These are phyloP conservation scores for Pistacia integerrima DNA, from an alignment of 345 rosid species.

Conservation along the genomic window DNA sequence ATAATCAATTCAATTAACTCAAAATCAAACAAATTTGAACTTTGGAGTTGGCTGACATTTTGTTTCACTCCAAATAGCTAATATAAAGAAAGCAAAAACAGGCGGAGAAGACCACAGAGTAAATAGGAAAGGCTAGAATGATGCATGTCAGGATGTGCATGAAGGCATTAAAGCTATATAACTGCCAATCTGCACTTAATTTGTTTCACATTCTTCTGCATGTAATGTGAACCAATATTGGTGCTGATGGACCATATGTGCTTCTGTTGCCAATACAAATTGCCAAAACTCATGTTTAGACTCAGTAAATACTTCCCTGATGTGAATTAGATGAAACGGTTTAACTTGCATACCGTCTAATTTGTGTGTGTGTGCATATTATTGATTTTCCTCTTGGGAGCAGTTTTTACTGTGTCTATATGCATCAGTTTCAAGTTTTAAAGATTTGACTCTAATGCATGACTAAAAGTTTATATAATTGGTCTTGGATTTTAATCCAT, in stretches of 20 bases:
- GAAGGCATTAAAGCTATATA: background rate
- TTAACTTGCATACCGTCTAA: background rate
- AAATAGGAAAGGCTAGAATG: background rate
- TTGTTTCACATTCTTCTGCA: background rate
- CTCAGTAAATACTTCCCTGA: background rate
- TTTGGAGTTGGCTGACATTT: background rate
- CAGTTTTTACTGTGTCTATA: background rate
- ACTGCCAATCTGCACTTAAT: background rate
- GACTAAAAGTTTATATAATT: too few relatives aligned
- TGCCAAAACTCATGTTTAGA: background rate
- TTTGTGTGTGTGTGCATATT: background rate
- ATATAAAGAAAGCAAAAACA: background rate
- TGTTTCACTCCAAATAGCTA: background rate
- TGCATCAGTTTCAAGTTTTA: background rate
- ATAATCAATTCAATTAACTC: background rate
- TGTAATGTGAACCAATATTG: background rate
- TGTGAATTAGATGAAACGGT: background rate
- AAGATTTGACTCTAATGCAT: too few relatives aligned
- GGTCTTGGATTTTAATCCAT: too few relatives aligned
- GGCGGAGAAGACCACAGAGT: constrained; percentile 15
- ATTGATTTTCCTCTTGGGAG: background rate
- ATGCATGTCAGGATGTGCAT: constrained; percentile 9
- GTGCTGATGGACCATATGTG: background rate
- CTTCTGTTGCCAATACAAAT: background rate
- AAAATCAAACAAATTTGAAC: too few relatives aligned